Percentiles rank a stretch among this genome's conserved stretches.
phyloP scores from a whole-genome alignment of 768 basidiomycete genomes.

The Suillus tomentosus region DNA sequence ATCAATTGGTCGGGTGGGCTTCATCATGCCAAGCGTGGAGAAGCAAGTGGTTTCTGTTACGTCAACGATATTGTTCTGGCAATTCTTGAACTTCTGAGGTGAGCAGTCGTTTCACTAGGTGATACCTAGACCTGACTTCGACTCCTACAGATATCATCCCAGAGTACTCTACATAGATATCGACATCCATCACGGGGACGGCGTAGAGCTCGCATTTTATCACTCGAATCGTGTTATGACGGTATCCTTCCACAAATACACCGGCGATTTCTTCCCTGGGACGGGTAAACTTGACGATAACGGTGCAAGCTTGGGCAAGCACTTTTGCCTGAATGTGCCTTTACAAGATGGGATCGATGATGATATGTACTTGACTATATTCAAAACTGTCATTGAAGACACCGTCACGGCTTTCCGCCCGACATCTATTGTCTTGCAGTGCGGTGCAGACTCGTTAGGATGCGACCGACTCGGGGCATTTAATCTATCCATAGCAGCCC shows the following conservation, averaged over 20 bases:
- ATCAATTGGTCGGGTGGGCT: constrained; percentile 99
- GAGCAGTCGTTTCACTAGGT: constrained; percentile 17
- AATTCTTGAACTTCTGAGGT: constrained; percentile 91
- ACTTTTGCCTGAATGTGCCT: constrained; percentile 95
- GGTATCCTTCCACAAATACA: constrained; percentile 99
- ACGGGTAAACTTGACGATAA: constrained; percentile 96
- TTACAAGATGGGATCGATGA: constrained; percentile 96
- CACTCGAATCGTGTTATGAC: constrained; percentile 98
- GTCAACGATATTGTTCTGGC: constrained; percentile 96
- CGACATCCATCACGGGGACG: constrained; percentile 98
- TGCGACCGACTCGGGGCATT: constrained; percentile 95
- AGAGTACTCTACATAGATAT: constrained; percentile 98
- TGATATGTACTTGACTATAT: constrained; percentile 92
- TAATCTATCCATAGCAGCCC: constrained; percentile 95
- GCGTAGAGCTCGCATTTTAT: constrained; percentile 97
- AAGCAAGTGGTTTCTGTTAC: constrained; percentile 98
- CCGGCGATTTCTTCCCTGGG: constrained; percentile 97
- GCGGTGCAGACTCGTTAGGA: constrained; percentile 95
- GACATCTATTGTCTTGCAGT: constrained; percentile 90
- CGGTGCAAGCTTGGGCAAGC: constrained; percentile 83
- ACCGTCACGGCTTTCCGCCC: constrained; percentile 89
- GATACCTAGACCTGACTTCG: not conserved
- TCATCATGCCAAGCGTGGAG: constrained; percentile 96
- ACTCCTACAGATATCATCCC: constrained; percentile 72
- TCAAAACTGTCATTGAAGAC: constrained; percentile 96